Percentiles rank a stretch among this genome's conserved stretches.
These are phyloP conservation scores for Lepidium sativum DNA, from an alignment of 345 rosid species.

Conservation along the genomic window DNA sequence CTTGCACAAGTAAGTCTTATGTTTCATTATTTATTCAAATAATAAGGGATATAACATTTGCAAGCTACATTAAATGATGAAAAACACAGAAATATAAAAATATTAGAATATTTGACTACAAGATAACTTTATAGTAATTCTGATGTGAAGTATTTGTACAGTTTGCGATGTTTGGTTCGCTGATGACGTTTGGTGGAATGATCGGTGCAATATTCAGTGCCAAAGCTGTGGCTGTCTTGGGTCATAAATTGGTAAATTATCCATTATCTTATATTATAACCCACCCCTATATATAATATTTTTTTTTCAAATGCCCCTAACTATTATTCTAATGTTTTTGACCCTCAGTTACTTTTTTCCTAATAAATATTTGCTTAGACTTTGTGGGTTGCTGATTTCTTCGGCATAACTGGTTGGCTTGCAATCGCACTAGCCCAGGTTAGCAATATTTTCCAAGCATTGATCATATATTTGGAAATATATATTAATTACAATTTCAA, in stretches of 20 bases:
- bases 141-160: constrained; percentile 10
- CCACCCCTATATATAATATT: background rate
- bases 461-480: no score
- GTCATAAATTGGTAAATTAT: constrained; percentile 34
- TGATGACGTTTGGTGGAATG: constrained; percentile 49
- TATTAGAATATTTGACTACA: no score
- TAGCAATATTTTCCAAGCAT: no score
- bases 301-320: background rate
- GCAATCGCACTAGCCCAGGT: constrained; percentile 44
- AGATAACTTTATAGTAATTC: no score
- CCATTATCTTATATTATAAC: background rate
- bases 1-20: constrained; percentile 32
- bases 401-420: constrained; percentile 40
- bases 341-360: no score
- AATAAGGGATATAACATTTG: background rate
- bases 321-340: no score
- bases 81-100: no score
- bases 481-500: no score
- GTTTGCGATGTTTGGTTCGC: constrained; percentile 57
- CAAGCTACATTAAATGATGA: no score
- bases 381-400: constrained; percentile 33
- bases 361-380: constrained; percentile 17
- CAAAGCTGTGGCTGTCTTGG: constrained; percentile 33
- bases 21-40: background rate
- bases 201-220: constrained; percentile 45